Conservation (phyloP, 352 stramenopile genomes). For the Pythium graminicola region DNA sequence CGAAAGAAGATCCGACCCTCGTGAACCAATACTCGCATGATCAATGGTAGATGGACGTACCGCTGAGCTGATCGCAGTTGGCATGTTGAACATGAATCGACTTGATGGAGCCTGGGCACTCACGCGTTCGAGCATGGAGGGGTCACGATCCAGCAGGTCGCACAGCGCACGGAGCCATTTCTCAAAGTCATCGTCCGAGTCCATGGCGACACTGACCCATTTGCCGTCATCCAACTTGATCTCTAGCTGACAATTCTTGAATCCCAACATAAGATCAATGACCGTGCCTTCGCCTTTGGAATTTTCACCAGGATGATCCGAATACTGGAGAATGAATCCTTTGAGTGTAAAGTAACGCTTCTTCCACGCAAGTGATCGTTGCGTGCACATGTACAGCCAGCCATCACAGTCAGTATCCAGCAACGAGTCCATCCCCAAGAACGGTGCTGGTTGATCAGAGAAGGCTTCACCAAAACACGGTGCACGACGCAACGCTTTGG, state of each 20-base stretch:
- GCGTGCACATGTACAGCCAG: conserved; percentile 64
- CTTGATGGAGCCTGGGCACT: not conserved
- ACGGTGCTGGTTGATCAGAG: conserved; percentile 48
- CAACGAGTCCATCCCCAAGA: conserved; percentile 48
- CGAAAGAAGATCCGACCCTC: not conserved
- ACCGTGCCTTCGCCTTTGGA: conserved; percentile 54
- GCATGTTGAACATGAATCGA: conserved; percentile 14
- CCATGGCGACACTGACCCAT: conserved; percentile 54
- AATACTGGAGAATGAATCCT: conserved; percentile 49
- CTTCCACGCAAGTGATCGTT: conserved; percentile 55
- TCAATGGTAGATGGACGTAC: conserved; percentile 2
- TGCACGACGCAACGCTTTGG: conserved; percentile 35
- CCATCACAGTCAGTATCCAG: conserved; percentile 55
- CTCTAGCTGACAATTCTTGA: conserved; percentile 41
- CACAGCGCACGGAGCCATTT: conserved; percentile 63
- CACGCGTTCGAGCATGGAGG: conserved; percentile 5
- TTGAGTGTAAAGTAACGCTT: conserved; percentile 74
- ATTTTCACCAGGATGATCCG: conserved; percentile 52
- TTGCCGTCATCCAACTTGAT: conserved; percentile 61
- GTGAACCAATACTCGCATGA: not conserved
- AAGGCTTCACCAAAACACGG: conserved; percentile 66
- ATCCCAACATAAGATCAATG: conserved; percentile 49
- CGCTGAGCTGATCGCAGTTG: conserved; percentile 7
- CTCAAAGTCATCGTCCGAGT: conserved; percentile 45
- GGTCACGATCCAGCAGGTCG: conserved; percentile 40